Conservation (phyloP, 2,329 filamentous ascomycete species). For the Corinectria fuckeliana region DNA sequence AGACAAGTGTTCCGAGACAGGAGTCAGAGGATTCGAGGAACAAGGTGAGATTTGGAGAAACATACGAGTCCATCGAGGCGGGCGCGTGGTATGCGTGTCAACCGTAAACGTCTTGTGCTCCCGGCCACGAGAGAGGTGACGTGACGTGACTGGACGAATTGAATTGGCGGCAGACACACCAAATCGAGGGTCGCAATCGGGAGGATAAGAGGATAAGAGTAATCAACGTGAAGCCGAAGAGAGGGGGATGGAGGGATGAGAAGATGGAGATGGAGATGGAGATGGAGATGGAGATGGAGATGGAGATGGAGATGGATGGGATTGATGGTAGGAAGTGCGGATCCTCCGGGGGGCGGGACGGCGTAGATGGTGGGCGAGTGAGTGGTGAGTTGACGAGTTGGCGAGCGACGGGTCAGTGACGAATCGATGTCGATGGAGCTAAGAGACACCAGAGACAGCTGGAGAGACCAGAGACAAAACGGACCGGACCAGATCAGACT, state of each 20-base stretch:
- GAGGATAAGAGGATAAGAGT: constrained; percentile 1
- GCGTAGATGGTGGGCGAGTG: background rate
- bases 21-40: background rate
- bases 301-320: constrained; percentile 2
- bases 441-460: background rate
- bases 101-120: constrained; percentile 35
- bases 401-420: constrained; percentile 13
- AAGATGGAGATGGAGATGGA: background rate
- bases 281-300: constrained; percentile 6
- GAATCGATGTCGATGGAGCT: constrained; percentile 8
- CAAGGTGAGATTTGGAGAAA: constrained; percentile 27
- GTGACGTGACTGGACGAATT: constrained; percentile 30
- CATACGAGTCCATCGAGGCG: constrained; percentile 42
- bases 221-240: background rate
- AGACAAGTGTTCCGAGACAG: constrained; percentile 25
- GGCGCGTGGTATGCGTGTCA: constrained; percentile 33
- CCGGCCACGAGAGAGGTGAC: constrained; percentile 36
- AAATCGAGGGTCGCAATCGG: constrained; percentile 1
- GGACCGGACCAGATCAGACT: constrained; percentile 7
- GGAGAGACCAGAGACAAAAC: background rate
- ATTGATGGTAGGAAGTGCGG: constrained; percentile 17
- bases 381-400: background rate
- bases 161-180: constrained; percentile 17
- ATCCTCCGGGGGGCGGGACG: constrained; percentile 21
- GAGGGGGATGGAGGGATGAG: constrained; percentile 4